These are phyloP conservation scores for Daldinia loculata DNA, from an alignment of 495 filamentous ascomycete genomes.

Conservation along the genomic window DNA sequence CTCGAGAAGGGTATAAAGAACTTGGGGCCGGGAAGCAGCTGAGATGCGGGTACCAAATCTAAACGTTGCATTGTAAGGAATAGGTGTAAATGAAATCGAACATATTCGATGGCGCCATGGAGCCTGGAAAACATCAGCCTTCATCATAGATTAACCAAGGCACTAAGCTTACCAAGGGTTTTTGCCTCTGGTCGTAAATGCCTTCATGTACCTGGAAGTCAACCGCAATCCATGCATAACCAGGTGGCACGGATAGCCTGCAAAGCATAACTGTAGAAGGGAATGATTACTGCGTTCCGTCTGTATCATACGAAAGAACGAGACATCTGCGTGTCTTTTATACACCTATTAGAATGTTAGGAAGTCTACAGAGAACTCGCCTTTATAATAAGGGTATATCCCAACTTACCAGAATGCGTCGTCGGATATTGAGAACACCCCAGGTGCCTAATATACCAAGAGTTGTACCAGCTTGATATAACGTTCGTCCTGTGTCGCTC, in stretches of 20 bases:
- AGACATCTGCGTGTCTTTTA: slow-evolving; percentile 52
- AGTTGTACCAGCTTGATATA: slow-evolving; percentile 50
- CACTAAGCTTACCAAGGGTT: slow-evolving; percentile 25
- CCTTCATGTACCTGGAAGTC: slow-evolving; percentile 6
- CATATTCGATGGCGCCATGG: slow-evolving; percentile 43
- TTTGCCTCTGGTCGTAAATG: not conserved
- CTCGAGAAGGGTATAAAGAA: slow-evolving; percentile 62
- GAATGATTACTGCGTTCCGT: slow-evolving; percentile 46
- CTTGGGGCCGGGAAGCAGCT: slow-evolving; percentile 50
- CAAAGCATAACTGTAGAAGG: slow-evolving; percentile 24
- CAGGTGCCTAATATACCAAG: slow-evolving; percentile 57
- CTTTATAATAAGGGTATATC: not conserved
- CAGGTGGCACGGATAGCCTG: slow-evolving; percentile 35
- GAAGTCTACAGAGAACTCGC: slow-evolving; percentile 25
- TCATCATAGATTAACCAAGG: not conserved
- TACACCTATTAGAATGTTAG: slow-evolving; percentile 50
- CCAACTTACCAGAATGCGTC: slow-evolving; percentile 57
- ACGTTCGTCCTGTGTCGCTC: slow-evolving; percentile 49
- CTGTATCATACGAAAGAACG: slow-evolving; percentile 49
- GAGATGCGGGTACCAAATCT: slow-evolving; percentile 51
- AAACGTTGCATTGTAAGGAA: slow-evolving; percentile 60
- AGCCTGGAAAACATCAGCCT: slow-evolving; percentile 39
- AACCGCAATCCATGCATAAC: slow-evolving; percentile 18
- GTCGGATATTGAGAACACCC: slow-evolving; percentile 61
- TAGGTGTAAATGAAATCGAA: slow-evolving; percentile 56